A percentile compares a stretch with the other conserved stretches of the same genome.
Conservation (phyloP, 345 rosid species). For the Populus pruinosa region DNA sequence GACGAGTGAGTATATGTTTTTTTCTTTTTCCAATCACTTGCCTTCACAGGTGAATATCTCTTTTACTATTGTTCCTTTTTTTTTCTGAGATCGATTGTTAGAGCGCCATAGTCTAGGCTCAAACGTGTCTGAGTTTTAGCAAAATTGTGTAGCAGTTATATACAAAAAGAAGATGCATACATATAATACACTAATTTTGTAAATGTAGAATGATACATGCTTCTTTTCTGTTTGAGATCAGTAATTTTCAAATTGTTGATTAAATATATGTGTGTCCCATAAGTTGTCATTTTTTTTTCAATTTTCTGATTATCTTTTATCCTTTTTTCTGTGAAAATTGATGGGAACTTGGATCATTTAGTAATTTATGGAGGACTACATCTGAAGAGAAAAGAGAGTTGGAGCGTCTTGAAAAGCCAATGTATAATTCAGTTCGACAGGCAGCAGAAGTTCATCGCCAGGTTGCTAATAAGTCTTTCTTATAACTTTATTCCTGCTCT, state of each 20-base stretch:
- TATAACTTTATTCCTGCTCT: neutral
- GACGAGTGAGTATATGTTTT: slow-evolving; percentile 65
- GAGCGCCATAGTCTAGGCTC: neutral
- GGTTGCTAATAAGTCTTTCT: slow-evolving; percentile 35
- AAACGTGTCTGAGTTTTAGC: neutral
- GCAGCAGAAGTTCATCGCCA: slow-evolving; percentile 99
- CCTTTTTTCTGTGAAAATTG: neutral
- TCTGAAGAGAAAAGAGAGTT: slow-evolving; percentile 96
- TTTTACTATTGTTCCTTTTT: neutral
- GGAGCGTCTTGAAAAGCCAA: slow-evolving; percentile 80
- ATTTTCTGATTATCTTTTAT: neutral
- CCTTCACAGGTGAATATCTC: neutral
- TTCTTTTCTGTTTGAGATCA: neutral
- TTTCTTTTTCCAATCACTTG: neutral
- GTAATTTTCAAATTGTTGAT: neutral
- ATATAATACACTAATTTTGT: neutral
- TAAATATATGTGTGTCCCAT: neutral
- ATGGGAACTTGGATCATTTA: slow-evolving; percentile 18
- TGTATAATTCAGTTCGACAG: slow-evolving; percentile 84
- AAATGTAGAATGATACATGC: neutral
- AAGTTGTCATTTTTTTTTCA: too few species aligned
- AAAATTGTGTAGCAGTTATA: neutral
- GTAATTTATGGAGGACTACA: slow-evolving; percentile 91
- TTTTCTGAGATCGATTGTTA: neutral
- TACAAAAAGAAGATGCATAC: neutral